Percentiles rank a stretch among this genome's conserved stretches.
Evolutionary conservation across 768 basidiomycete genomes (phyloP).

Genomic region (Russula lepida): DNA sequence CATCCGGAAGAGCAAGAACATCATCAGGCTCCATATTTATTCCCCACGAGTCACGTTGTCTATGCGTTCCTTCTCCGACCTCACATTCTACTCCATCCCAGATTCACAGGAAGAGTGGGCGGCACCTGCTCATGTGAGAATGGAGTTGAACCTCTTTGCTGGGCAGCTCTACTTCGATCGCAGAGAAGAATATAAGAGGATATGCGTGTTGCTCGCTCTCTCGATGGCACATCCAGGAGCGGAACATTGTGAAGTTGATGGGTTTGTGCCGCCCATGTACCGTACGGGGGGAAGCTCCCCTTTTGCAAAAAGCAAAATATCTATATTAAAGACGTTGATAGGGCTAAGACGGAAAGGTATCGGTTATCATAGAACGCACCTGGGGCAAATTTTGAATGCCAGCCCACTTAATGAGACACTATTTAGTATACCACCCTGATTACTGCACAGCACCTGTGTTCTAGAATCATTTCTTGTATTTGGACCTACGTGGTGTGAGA

Average conservation of each 20-base stretch:
- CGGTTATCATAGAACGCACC: background rate
- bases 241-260: background rate
- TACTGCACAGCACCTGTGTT: background rate
- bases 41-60: background rate
- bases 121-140: background rate
- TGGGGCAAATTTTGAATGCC: constrained; percentile 4
- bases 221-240: background rate
- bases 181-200: background rate
- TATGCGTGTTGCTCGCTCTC: background rate
- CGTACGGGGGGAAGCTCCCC: background rate
- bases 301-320: background rate
- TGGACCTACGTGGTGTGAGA: background rate
- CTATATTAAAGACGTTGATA: background rate
- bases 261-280: background rate
- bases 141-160: constrained; percentile 1
- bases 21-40: constrained; percentile 2
- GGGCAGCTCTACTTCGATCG: constrained; percentile 2
- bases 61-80: background rate
- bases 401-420: background rate
- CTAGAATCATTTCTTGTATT: background rate
- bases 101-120: background rate
- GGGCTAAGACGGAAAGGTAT: constrained; percentile 10
- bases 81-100: background rate
- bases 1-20: background rate
- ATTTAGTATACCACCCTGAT: background rate